A percentile compares a stretch with the other conserved stretches of the same genome.
These are phyloP conservation scores for Heliophila coronopifolia DNA, from an alignment of 441 rosid species.

Conservation along the genomic window DNA sequence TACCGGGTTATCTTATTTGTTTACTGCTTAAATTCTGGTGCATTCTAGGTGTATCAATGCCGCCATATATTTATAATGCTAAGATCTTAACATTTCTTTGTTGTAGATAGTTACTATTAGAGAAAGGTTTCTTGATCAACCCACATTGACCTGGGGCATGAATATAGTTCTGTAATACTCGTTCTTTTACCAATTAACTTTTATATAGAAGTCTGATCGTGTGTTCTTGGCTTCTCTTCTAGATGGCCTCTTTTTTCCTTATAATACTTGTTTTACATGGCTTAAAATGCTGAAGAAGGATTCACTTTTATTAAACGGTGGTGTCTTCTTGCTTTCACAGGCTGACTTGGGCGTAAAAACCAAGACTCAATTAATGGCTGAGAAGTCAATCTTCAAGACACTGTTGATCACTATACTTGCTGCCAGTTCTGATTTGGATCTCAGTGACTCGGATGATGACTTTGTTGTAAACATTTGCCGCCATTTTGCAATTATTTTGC, in stretches of 20 bases:
- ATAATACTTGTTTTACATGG: not conserved
- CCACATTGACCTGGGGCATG: not conserved
- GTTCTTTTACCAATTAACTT: not conserved
- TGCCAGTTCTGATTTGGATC: slow-evolving; percentile 80
- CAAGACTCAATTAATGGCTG: slow-evolving; percentile 98
- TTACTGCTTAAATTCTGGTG: slow-evolving; percentile 7
- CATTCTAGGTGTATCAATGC: not conserved
- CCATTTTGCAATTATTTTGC: slow-evolving; percentile 94
- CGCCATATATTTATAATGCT: not conserved
- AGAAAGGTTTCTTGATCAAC: slow-evolving; percentile 2
- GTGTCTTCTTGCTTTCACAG: slow-evolving; percentile 38
- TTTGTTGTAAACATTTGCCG: slow-evolving; percentile 78
- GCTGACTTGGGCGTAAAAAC: slow-evolving; percentile 98
- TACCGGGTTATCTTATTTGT: not conserved
- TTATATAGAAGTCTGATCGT: not conserved
- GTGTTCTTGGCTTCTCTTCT: not conserved
- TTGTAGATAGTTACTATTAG: not conserved
- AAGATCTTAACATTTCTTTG: slow-evolving; percentile 1
- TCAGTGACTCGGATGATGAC: slow-evolving; percentile 72
- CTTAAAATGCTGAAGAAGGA: slow-evolving; percentile 9
- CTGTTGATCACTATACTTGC: slow-evolving; percentile 83
- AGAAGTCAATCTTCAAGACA: slow-evolving; percentile 96
- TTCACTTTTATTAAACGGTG: slow-evolving; percentile 5
- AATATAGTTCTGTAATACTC: not conserved
- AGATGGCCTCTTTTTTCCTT: not conserved